Evolutionary conservation across 306 rosid genomes (phyloP), one percentile per base, ranked within the genome.

Genomic region (Leucaena leucocephala): DNA sequence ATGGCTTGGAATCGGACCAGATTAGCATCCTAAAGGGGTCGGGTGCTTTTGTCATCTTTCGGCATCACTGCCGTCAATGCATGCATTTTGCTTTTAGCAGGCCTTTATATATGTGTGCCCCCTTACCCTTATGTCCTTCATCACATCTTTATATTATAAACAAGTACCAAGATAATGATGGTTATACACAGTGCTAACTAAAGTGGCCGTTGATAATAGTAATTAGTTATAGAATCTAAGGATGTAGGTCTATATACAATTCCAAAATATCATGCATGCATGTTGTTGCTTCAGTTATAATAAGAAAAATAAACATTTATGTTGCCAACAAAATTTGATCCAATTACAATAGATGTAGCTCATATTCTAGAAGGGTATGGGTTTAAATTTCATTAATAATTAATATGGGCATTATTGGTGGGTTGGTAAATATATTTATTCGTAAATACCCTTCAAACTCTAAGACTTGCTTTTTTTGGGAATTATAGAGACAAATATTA

Each of bases 21-120:
- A 78, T 71, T 75, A 72, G 72, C 52, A 70, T 63, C 78, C 45
- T 74, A 33, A 57, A 35, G 75, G 54, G 79, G 82, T 82, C 27
- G 54, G 75, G 64, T 49, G 33, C 64, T 86, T 86, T 83, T 68
- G 89, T 83, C 81, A n/a, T 22, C 44, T 76, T 76, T 46, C 52
- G 39, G 73, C 22, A 72, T 50, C 55, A n/a, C 44, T 76, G 68
- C 66, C 76, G 38, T 68, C 76, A 55, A 68, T 63, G 76, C 54
- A 38, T 38, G 36, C 66, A 75, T 52, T 46, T 52, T 80, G 6
- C 43, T 55, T 77, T 52, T 38, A 44, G 72, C 9, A 72, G 0
- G 9, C 59, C 72, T 76, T 45, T 76, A 79, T 27, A 27, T 27
- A 27, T 1, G 1, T 50, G 78, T 76, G 84, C 81, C 82, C 71